A percentile compares a stretch with the other conserved stretches of the same genome.
Conservation (phyloP, 257 asterid species). For the Oldenlandia corymbosa region DNA sequence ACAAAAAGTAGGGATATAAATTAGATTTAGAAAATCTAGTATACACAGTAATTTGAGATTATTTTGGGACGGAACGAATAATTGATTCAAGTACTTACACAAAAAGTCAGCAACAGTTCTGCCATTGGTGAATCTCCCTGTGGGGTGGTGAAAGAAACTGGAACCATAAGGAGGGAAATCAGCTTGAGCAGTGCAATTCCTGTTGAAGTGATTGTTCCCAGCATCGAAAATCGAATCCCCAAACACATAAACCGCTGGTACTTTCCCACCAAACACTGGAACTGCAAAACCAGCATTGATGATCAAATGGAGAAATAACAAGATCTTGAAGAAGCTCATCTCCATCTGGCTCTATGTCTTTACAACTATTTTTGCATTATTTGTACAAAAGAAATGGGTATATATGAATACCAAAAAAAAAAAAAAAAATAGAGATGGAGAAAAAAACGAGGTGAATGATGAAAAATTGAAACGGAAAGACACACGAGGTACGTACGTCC, state of each 20-base stretch:
- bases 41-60: no score
- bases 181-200: conserved; percentile 56
- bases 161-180: conserved; percentile 84
- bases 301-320: conserved; percentile 1
- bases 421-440: no score
- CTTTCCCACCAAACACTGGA: conserved; percentile 26
- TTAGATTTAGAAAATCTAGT: no score
- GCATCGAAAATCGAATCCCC: conserved; percentile 79
- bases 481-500: conserved; percentile 43
- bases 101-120: conserved; percentile 69
- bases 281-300: neutral
- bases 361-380: no score
- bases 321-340: no score
- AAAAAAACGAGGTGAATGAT: conserved; percentile 19
- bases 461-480: conserved; percentile 33
- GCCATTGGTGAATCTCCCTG: conserved; percentile 81
- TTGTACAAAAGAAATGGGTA: no score
- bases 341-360: no score
- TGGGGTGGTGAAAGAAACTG: conserved; percentile 58
- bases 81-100: conserved; percentile 23
- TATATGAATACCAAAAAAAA: no score
- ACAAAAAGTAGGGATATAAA: no score
- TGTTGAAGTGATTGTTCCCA: conserved; percentile 64
- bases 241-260: conserved; percentile 49
- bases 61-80: no score